A percentile compares a stretch with the other conserved stretches of the same genome.
phyloP scores from a whole-genome alignment of 345 rosid genomes.

The Eucalyptus microcorys region DNA sequence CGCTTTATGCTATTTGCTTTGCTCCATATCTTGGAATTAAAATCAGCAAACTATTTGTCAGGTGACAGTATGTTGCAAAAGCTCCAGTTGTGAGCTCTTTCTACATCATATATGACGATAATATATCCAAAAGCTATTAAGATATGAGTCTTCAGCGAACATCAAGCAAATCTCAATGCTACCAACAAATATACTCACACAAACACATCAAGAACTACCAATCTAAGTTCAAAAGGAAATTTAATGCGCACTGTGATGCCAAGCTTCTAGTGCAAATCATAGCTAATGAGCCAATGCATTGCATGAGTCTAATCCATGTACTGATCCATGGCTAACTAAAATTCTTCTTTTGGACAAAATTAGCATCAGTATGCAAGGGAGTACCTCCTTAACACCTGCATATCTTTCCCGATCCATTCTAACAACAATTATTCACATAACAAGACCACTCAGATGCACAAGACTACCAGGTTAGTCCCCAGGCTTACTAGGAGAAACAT shows the following conservation, averaged over 20 bases:
- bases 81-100: too few species aligned
- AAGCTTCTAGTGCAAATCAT: too few species aligned
- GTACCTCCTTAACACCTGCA: neutral
- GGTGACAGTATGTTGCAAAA: too few species aligned
- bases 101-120: too few species aligned
- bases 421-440: neutral
- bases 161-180: too few species aligned
- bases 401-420: neutral
- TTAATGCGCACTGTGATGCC: neutral
- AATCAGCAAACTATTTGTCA: too few species aligned
- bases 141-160: too few species aligned
- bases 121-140: neutral
- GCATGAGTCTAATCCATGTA: neutral
- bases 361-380: neutral
- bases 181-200: too few species aligned
- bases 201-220: neutral
- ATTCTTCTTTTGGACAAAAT: too few species aligned
- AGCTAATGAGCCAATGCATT: too few species aligned
- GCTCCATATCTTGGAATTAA: neutral
- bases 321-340: too few species aligned
- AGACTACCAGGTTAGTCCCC: neutral
- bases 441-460: neutral
- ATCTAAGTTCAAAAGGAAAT: neutral
- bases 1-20: neutral
- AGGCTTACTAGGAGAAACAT: neutral